These are phyloP conservation scores for Scutellaria galericulata DNA, from an alignment of 257 asterid genomes.

Conservation along the genomic window DNA sequence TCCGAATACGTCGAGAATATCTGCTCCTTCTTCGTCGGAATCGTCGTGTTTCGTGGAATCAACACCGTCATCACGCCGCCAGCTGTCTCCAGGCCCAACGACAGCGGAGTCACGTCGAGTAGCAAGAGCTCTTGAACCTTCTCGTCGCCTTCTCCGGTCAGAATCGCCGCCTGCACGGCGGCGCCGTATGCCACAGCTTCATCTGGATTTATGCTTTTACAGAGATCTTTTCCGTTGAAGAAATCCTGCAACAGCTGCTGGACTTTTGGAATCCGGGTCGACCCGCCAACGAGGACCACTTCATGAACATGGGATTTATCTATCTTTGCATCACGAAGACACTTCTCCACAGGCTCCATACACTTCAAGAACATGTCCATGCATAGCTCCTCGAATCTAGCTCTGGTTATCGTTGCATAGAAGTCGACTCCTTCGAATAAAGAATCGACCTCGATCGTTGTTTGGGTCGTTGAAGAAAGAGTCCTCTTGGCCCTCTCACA, in stretches of 20 bases:
- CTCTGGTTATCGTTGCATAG: slow-evolving; percentile 55
- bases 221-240: slow-evolving; percentile 62
- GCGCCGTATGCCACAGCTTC: slow-evolving; percentile 69
- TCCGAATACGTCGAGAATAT: slow-evolving; percentile 58
- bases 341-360: slow-evolving; percentile 71
- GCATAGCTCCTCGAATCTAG: slow-evolving; percentile 63
- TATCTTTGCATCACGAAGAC: slow-evolving; percentile 56
- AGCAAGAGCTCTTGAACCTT: slow-evolving; percentile 57
- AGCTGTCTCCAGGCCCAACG: slow-evolving; percentile 60
- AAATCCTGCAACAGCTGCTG: slow-evolving; percentile 56
- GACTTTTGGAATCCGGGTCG: slow-evolving; percentile 63
- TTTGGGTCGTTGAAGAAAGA: slow-evolving; percentile 53
- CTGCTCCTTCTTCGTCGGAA: slow-evolving; percentile 63
- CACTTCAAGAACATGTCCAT: slow-evolving; percentile 64
- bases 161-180: slow-evolving; percentile 58
- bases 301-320: slow-evolving; percentile 55
- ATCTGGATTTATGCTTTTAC: slow-evolving; percentile 56
- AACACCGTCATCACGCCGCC: slow-evolving; percentile 62
- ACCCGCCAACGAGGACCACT: slow-evolving; percentile 63
- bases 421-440: slow-evolving; percentile 63
- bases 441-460: slow-evolving; percentile 60
- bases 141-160: slow-evolving; percentile 53
- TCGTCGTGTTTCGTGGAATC: slow-evolving; percentile 58
- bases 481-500: slow-evolving; percentile 63
- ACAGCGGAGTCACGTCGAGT: slow-evolving; percentile 58